Evolutionary conservation across 208 protist genomes (phyloP), one percentile per base, ranked within the genome.

Genomic region (Trypanosoma scelopori): DNA sequence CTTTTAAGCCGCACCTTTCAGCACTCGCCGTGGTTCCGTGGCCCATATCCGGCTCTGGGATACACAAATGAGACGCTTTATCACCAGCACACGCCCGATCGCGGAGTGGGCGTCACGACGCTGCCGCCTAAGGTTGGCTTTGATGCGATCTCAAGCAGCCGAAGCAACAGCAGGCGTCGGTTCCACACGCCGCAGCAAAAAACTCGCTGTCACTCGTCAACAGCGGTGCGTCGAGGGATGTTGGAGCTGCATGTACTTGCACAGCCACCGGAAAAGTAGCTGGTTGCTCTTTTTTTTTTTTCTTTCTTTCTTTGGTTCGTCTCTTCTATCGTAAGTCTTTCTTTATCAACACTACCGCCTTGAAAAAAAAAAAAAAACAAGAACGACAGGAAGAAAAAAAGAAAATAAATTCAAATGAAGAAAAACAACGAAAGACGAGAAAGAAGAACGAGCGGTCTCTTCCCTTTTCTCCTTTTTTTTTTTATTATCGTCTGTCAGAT

Each of bases 1-100:
- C 1, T 12, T 6, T 22, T 15, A 5, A 23, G 30, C 35, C 11
- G 37, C 0, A 57, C 28, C 12, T 57, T 61, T 49, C 22, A 18
- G 6, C n/a, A 49, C 12, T 61, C 55, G 1, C 43, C 55, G 12
- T 61, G 55, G 55, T 23, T 35, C 25, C 55, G 43, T 1, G 39
- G 35, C 23, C 55, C 55, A 20, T 61, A 39, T 47, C 11, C 55
- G 0, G 41, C 23, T 12, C 4, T 49, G 35, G 42, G 43, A 0
- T 46, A 61, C 23, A 61, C 37, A 5, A 61, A 61, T 13, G 55
- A 46, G 23, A 61, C 55, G 23, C 55, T 61, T 37, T 49, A 39
- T 32, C 39, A 61, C 39, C 55, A 39, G 18, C 55, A 61, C 41
- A 61, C 55, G 25, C 55, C 55, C 16, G 55, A 61, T 13, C 35